Evolutionary conservation across 2,329 filamentous ascomycete species (phyloP), one percentile per base, ranked within the genome.

Genomic region (Ambrosiella xylebori): DNA sequence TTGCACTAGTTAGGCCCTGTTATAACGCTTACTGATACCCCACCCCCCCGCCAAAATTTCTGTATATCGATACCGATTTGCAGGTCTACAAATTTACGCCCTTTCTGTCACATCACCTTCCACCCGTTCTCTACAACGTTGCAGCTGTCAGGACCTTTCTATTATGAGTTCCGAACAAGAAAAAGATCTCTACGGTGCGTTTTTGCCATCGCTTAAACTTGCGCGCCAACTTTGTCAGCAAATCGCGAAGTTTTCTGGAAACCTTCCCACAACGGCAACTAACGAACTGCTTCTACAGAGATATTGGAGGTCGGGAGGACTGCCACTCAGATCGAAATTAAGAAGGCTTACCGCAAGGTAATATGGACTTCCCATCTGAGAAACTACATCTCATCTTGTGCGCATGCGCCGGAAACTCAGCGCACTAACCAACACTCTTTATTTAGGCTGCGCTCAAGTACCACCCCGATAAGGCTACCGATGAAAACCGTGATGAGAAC

Each of bases 321-420:
- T 61, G 86, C 90, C 56, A 82, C 76, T 61, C 84, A 85, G 66
- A 80, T 85, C 58, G 86, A 95, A 66, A 86, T 97, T 72, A 94
- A 93, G 71, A 95, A 95, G 73, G 90, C 90, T 61, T 96, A 96
- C 73, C 86, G 91, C 73, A 96, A 95, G 80, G 90, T 90, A 65
- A 65, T 3, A 27, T 27, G 5, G 27, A 27, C 27, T 27, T 27
- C 27, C 27, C 27, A 27, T 27, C 27, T 3, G 73, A 68, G 56
- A n/a, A 57, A 58, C 8, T 27, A 19, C 37, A 17, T 39, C 9
- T n/a, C 15, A 12, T 54, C 12, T 27, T 56, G 13, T 19, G 47
- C 47, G 19, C 19, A 51, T 11, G 2, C 19, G 17, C 19, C 15
- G 2, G 13, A 11, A 7, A 51, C 35, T 7, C 6, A 13, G n/a